These are phyloP conservation scores for Cyberlindnera amylophila DNA, from an alignment of 805 yeast genomes.

Conservation along the genomic window DNA sequence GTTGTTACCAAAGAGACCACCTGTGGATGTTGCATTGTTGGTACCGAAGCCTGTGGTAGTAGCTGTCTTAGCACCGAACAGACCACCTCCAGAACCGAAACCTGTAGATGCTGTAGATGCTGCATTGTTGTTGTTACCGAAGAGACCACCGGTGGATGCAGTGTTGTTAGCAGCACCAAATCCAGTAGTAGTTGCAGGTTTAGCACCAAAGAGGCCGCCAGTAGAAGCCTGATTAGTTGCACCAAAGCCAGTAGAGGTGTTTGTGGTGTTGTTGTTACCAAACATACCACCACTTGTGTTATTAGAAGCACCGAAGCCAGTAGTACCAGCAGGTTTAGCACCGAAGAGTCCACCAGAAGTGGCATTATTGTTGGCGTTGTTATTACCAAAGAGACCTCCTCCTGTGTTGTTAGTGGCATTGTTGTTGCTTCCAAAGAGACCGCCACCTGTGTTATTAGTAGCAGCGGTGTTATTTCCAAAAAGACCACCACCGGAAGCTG, in stretches of 20 bases:
- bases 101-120: slow-evolving; percentile 4
- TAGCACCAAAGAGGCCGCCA: slow-evolving; percentile 34
- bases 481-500: slow-evolving; percentile 33
- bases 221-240: slow-evolving; percentile 9
- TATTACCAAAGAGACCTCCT: slow-evolving; percentile 39
- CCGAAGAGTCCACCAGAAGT: slow-evolving; percentile 30
- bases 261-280: slow-evolving; percentile 25
- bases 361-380: slow-evolving; percentile 10
- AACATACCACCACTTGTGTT: slow-evolving; percentile 35
- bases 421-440: slow-evolving; percentile 16
- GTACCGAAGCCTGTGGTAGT: slow-evolving; percentile 22
- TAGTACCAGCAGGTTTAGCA: slow-evolving; percentile 17
- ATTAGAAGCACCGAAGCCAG: slow-evolving; percentile 17
- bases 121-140: slow-evolving; percentile 37
- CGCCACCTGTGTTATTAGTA: slow-evolving; percentile 15
- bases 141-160: slow-evolving; percentile 35
- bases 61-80: slow-evolving; percentile 40
- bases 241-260: slow-evolving; percentile 5
- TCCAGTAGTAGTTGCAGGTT: slow-evolving; percentile 21
- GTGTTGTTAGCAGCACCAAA: slow-evolving; percentile 33
- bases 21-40: background rate
- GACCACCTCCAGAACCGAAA: slow-evolving; percentile 29
- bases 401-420: slow-evolving; percentile 13
- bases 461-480: slow-evolving; percentile 34
- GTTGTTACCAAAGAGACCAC: slow-evolving; percentile 37